Evolutionary conservation across 139 green algal species (phyloP).

Genomic region (Pseudopediastrum boryanum): DNA sequence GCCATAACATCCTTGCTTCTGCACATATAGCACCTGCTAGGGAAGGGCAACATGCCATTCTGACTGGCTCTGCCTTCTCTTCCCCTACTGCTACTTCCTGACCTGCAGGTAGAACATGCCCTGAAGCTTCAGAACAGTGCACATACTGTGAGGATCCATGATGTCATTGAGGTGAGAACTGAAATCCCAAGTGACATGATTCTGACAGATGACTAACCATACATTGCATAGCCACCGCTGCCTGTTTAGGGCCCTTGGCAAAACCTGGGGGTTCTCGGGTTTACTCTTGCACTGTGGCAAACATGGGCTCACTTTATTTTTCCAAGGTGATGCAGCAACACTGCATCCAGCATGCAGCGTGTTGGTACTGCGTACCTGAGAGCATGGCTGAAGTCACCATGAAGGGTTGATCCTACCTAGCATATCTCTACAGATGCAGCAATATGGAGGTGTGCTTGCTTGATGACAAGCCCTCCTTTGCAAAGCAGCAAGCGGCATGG

Average conservation of each 20-base stretch:
- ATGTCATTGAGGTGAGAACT: neutral
- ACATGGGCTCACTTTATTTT: too few relatives aligned
- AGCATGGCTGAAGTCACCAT: neutral
- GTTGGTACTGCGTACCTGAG: neutral
- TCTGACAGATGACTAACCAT: neutral
- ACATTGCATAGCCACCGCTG: neutral
- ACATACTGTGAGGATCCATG: neutral
- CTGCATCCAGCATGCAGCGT: neutral
- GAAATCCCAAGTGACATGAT: neutral
- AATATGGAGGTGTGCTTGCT: too few relatives aligned
- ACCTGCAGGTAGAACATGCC: neutral
- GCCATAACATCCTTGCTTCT: too few relatives aligned
- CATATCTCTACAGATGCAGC: too few relatives aligned
- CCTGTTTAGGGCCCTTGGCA: neutral
- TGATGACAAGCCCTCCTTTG: too few relatives aligned
- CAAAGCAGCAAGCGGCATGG: too few relatives aligned
- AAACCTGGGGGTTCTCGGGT: neutral
- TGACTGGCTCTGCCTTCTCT: neutral
- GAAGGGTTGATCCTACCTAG: too few relatives aligned
- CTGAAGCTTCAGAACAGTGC: neutral
- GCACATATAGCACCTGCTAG: constrained; percentile 20
- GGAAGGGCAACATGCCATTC: neutral
- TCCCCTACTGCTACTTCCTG: neutral
- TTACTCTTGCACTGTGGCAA: neutral
- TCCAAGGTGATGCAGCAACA: neutral